phyloP scores from a whole-genome alignment of 305 asterid genomes.

The Solanum hybrid region DNA sequence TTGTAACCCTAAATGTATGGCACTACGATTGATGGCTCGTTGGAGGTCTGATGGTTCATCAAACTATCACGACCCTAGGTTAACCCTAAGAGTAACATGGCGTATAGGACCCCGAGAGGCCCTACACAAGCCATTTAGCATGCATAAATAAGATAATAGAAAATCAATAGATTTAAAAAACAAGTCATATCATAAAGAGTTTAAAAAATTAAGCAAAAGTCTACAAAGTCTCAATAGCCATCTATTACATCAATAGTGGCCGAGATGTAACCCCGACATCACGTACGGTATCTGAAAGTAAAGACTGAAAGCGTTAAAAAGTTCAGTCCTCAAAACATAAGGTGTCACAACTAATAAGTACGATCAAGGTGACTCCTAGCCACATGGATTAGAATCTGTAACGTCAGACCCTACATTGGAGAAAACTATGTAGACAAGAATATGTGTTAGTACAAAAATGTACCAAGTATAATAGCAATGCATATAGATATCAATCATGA shows the following conservation, averaged over 20 bases:
- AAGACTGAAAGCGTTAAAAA: background rate
- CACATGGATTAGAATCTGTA: background rate
- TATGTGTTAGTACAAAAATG: background rate
- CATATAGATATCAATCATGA: background rate
- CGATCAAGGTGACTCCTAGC: background rate
- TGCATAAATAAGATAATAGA: background rate
- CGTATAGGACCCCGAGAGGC: background rate
- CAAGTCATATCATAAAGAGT: background rate
- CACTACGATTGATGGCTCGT: background rate
- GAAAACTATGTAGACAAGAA: background rate
- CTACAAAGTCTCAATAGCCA: background rate
- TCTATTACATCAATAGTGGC: background rate
- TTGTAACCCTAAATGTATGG: background rate
- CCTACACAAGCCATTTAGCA: background rate
- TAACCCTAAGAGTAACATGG: background rate
- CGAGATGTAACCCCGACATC: background rate
- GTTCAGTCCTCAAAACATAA: background rate
- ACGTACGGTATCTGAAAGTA: background rate
- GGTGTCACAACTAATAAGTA: background rate
- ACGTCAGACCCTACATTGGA: background rate
- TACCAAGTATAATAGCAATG: background rate
- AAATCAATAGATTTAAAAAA: background rate
- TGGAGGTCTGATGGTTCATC: background rate
- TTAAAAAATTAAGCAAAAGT: background rate
- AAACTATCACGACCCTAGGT: background rate